phyloP scores from a whole-genome alignment of 345 rosid species.

The Gossypium stocksii region DNA sequence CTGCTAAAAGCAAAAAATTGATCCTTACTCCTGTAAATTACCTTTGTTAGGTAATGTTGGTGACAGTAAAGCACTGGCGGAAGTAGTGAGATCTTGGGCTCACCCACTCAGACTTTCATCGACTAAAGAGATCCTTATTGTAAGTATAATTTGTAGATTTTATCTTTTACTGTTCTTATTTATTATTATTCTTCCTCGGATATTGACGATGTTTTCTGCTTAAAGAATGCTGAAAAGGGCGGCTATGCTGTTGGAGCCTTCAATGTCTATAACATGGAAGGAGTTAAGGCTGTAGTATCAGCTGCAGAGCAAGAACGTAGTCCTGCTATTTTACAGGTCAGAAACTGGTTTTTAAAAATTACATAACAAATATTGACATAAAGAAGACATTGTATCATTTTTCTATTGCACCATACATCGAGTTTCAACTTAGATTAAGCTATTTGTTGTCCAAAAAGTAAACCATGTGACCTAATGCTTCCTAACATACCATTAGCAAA shows the following conservation, averaged over 20 bases:
- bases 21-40: neutral
- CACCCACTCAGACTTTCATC: constrained; percentile 52
- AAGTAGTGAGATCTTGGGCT: constrained; percentile 90
- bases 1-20: neutral
- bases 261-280: constrained; percentile 93
- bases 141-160: constrained; percentile 25
- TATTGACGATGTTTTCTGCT: constrained; percentile 26
- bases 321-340: constrained; percentile 95
- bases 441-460: neutral
- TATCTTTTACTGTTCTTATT: neutral
- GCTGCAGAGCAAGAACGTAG: constrained; percentile 94
- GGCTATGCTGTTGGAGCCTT: constrained; percentile 96
- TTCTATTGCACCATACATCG: neutral
- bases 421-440: neutral
- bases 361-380: neutral
- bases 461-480: neutral
- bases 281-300: constrained; percentile 87
- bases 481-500: neutral
- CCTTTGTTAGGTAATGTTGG: constrained; percentile 79
- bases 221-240: constrained; percentile 79
- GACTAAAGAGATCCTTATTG: constrained; percentile 68
- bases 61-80: constrained; percentile 65
- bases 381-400: neutral
- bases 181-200: constrained; percentile 6
- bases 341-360: constrained; percentile 9